phyloP scores from a whole-genome alignment of 208 protist species.

The Wallacemonas sp. region DNA sequence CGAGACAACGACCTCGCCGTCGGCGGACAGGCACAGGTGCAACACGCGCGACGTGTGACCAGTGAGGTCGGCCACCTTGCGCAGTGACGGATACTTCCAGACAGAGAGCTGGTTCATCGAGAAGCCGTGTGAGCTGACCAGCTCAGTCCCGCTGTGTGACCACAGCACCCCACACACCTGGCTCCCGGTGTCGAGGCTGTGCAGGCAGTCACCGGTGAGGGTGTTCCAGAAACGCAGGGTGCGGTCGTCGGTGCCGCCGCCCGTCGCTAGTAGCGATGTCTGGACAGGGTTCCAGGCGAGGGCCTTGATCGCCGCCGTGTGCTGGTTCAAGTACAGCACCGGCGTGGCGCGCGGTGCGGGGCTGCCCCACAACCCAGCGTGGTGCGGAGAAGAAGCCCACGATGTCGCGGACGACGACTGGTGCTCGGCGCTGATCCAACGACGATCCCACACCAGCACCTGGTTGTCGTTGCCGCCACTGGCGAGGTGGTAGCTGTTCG shows the following conservation, averaged over 20 bases:
- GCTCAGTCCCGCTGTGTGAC: constrained; percentile 93
- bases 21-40: constrained; percentile 95
- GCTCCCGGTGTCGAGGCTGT: constrained; percentile 94
- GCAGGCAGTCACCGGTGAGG: constrained; percentile 90
- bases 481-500: constrained; percentile 92
- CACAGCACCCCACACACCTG: constrained; percentile 98
- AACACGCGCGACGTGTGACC: constrained; percentile 98
- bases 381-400: constrained; percentile 14
- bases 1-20: constrained; percentile 97
- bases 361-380: too few relatives aligned
- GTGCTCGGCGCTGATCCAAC: constrained; percentile 10
- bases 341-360: constrained; percentile 36
- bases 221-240: constrained; percentile 99
- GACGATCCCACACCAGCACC: constrained; percentile 95
- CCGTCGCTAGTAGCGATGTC: constrained; percentile 94
- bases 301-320: constrained; percentile 97
- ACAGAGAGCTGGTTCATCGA: constrained; percentile 98
- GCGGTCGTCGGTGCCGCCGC: constrained; percentile 97
- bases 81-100: constrained; percentile 99
- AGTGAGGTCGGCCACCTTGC: constrained; percentile 95
- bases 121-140: constrained; percentile 98
- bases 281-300: constrained; percentile 98
- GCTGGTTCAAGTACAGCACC: constrained; percentile 86
- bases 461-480: constrained; percentile 99
- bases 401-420: not conserved